Evolutionary conservation across 495 filamentous ascomycete genomes (phyloP), one percentile per base, ranked within the genome.

Genomic region (Daldinia loculata): DNA sequence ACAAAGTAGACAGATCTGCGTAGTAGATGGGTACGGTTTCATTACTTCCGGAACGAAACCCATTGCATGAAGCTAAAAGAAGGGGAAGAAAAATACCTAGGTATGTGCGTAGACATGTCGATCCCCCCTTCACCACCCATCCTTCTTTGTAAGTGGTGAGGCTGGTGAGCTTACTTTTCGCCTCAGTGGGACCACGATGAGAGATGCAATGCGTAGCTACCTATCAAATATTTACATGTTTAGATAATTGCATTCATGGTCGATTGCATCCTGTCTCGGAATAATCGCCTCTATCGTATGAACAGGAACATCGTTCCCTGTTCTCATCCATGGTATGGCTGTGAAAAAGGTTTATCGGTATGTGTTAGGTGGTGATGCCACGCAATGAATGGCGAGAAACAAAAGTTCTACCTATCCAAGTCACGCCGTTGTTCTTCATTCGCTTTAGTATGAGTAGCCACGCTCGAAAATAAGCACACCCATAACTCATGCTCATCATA

Each of bases 1-100:
- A 66, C 41, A n/a, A 22, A 34, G 4, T 24, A 6, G 50, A 12
- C 30, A 29, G 36, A 38, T 57, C 32, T 60, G 63, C 51, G 19
- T 51, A 53, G 34, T 63, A 61, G 27, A 61, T 72, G 60, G 70
- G 70, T 72, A 48, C 36, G 61, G 61, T 58, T 62, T 68, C 38
- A 50, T 50, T 64, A 17, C 39, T 60, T 56, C 30, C 56, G 29
- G 50, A 65, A 56, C 14, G 15, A 36, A 36, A 6, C 30, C 30
- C 17, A 5, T 36, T 53, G 24, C 50, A 53, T 53, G 50, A 36
- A 56, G 30, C 26, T 6, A 36, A 11, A 17, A 19, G 30, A 19
- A 38, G n/a, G 53, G 29, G 27, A 56, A 56, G 17, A 1, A 30
- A 56, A 56, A 22, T 9, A 32, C 6, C 29, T 24, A 56, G 29